A percentile compares a stretch with the other conserved stretches of the same genome.
These are phyloP conservation scores for Penicillium sp. DNA, from an alignment of 2,329 filamentous ascomycete genomes.

Conservation along the genomic window DNA sequence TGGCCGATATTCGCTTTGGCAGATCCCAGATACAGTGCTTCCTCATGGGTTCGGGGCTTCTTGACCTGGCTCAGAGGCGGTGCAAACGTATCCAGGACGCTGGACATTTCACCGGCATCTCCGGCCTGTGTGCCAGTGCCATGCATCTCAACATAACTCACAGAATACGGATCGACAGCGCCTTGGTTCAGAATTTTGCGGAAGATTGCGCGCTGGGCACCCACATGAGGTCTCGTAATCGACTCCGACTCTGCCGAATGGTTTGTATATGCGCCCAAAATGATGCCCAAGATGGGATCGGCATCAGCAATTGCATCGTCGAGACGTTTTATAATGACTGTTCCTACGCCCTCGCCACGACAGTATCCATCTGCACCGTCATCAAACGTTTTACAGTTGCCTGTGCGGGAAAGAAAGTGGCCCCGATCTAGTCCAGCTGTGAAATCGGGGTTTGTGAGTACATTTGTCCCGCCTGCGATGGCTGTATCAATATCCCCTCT, in stretches of 20 bases:
- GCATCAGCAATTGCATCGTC: conserved; percentile 74
- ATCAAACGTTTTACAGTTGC: conserved; percentile 37
- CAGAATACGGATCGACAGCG: conserved; percentile 69
- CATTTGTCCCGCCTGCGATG: conserved; percentile 20
- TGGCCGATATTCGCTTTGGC: conserved; percentile 64
- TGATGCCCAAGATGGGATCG: conserved; percentile 66
- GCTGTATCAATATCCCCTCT: conserved; percentile 20
- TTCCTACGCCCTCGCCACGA: conserved; percentile 46
- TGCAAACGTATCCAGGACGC: conserved; percentile 44
- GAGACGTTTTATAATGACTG: conserved; percentile 51
- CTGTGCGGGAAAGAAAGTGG: conserved; percentile 30
- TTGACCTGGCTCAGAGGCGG: conserved; percentile 60
- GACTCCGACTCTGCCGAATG: conserved; percentile 77
- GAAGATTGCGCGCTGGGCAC: conserved; percentile 69
- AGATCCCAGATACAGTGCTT: conserved; percentile 58
- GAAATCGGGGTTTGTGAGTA: conserved; percentile 25
- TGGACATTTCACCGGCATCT: conserved; percentile 77
- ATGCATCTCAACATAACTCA: conserved; percentile 86
- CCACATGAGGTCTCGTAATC: conserved; percentile 78
- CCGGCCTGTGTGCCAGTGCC: conserved; percentile 84
- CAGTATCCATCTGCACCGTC: conserved; percentile 49
- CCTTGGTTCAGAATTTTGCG: conserved; percentile 67
- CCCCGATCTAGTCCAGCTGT: conserved; percentile 19
- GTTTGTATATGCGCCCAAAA: conserved; percentile 72
- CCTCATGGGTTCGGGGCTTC: conserved; percentile 48